Conservation (phyloP, 495 filamentous ascomycete species). For the Pseudoneurospora amorphoporcata region DNA sequence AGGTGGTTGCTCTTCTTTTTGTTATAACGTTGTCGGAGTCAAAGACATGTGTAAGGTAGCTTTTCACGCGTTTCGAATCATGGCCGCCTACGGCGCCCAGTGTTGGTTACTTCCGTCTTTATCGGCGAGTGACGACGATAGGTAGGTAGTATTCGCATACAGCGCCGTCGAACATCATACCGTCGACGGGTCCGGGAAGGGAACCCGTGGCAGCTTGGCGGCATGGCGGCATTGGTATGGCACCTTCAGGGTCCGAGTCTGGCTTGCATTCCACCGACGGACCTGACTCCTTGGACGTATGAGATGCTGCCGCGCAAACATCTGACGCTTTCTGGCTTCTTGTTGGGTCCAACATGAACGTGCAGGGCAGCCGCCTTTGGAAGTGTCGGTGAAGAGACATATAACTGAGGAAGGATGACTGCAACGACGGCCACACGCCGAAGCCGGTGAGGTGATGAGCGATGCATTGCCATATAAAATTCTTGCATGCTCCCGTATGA, state of each 20-base stretch:
- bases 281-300: slow-evolving; percentile 10
- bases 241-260: not conserved
- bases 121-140: not conserved
- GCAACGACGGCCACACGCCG: not conserved
- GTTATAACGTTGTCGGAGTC: too few relatives aligned
- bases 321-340: not conserved
- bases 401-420: not conserved
- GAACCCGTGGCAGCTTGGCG: not conserved
- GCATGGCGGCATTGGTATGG: not conserved
- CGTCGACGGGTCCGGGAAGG: not conserved
- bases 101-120: not conserved
- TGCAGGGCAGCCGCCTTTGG: not conserved
- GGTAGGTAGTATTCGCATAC: not conserved
- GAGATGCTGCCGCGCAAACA: slow-evolving; percentile 16
- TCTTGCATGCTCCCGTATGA: not conserved
- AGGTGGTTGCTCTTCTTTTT: too few relatives aligned
- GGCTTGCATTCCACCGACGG: not conserved
- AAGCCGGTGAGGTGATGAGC: not conserved
- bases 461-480: not conserved
- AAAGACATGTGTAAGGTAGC: not conserved
- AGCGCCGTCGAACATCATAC: not conserved
- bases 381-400: slow-evolving; percentile 23
- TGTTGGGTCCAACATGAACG: not conserved
- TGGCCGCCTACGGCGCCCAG: not conserved
- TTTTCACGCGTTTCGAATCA: not conserved